These are phyloP conservation scores for Nothophoma quercina DNA, from an alignment of 2,329 filamentous ascomycete species.

Conservation along the genomic window DNA sequence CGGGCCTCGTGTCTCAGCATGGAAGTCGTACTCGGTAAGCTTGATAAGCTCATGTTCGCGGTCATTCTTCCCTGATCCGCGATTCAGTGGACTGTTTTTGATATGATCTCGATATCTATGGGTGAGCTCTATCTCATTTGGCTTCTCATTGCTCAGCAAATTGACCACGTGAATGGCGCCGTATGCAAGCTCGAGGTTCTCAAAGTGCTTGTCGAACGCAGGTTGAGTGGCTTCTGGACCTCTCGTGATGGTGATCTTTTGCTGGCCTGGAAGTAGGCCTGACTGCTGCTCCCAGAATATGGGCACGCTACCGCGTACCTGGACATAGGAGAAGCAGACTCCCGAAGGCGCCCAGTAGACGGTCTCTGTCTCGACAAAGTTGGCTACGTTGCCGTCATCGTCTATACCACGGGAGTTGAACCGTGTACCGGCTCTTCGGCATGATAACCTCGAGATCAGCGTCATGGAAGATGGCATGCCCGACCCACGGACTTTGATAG, in stretches of 20 bases:
- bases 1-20: constrained; percentile 88
- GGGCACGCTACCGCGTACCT: constrained; percentile 90
- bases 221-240: constrained; percentile 91
- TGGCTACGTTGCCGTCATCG: constrained; percentile 95
- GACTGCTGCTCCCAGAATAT: constrained; percentile 97
- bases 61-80: constrained; percentile 60
- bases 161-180: constrained; percentile 93
- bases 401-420: constrained; percentile 99
- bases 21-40: constrained; percentile 93
- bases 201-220: constrained; percentile 94
- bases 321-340: constrained; percentile 90
- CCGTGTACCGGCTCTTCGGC: constrained; percentile 86
- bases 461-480: constrained; percentile 85
- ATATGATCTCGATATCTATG: constrained; percentile 81
- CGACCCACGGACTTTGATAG: constrained; percentile 69
- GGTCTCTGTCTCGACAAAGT: constrained; percentile 98
- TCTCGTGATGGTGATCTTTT: constrained; percentile 90
- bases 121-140: constrained; percentile 84
- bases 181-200: constrained; percentile 83
- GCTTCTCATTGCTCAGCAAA: constrained; percentile 87
- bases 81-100: constrained; percentile 73
- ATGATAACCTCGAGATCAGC: constrained; percentile 90
- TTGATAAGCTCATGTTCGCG: constrained; percentile 76
- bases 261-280: constrained; percentile 86
- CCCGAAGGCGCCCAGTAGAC: constrained; percentile 82